phyloP scores from a whole-genome alignment of 768 basidiomycete genomes.

The Coprinellus micaceus region DNA sequence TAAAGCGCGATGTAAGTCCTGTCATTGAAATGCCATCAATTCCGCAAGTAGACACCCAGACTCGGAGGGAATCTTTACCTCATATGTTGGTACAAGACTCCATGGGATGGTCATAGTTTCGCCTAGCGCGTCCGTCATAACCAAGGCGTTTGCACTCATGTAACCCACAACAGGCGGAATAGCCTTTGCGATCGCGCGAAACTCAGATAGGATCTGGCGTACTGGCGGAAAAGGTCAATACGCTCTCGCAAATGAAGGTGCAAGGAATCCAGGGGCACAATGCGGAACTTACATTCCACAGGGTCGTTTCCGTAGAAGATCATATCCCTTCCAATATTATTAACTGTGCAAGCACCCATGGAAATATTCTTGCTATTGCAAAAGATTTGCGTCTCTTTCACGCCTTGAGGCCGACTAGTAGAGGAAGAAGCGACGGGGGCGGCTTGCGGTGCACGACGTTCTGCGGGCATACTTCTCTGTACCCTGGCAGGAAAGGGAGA shows the following conservation, averaged over 20 bases:
- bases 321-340: background rate
- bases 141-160: background rate
- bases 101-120: background rate
- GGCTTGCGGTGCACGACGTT: no score
- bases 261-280: background rate
- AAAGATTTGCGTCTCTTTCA: no score
- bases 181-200: background rate
- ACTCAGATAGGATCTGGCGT: background rate
- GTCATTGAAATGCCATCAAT: background rate
- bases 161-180: background rate
- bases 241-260: background rate
- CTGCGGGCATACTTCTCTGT: no score
- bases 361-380: background rate
- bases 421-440: no score
- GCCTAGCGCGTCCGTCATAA: background rate
- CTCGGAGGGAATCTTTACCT: background rate
- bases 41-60: background rate
- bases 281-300: background rate
- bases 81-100: background rate
- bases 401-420: no score
- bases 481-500: no score
- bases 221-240: background rate
- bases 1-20: background rate
- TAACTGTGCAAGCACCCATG: background rate
- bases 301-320: background rate